Evolutionary conservation across 768 basidiomycete genomes (phyloP).

Genomic region (Stropharia rugosoannulata): DNA sequence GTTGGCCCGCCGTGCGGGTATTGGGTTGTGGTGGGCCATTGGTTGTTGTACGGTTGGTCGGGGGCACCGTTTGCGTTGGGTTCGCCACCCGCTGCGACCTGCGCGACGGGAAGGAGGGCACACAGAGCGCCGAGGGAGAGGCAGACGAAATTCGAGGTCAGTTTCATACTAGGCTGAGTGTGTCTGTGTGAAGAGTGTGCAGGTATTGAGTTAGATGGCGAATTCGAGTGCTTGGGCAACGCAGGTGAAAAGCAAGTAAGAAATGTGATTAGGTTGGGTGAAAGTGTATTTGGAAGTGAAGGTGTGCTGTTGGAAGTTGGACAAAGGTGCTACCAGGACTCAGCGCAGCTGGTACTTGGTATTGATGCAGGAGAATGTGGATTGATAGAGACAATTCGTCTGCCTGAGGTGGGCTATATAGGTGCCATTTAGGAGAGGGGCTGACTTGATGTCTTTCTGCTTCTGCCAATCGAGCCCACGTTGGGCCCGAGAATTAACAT

Average conservation of each 20-base stretch:
- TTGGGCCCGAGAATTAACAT: neutral
- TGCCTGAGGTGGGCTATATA: conserved; percentile 8
- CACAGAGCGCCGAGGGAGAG: conserved; percentile 16
- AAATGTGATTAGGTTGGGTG: neutral
- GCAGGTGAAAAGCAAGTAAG: neutral
- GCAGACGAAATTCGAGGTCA: conserved; percentile 12
- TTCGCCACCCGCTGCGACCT: conserved; percentile 9
- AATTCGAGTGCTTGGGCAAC: neutral
- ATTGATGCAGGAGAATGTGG: neutral
- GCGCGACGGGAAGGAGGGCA: conserved; percentile 8
- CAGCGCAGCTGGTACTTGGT: conserved; percentile 7
- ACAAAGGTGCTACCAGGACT: conserved; percentile 10
- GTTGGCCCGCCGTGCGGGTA: neutral
- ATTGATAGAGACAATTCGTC: conserved; percentile 8
- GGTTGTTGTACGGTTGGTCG: neutral
- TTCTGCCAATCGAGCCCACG: neutral
- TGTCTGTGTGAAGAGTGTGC: neutral
- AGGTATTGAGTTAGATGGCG: neutral
- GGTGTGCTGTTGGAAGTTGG: neutral
- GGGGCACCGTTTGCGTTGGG: neutral
- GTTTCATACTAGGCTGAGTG: conserved; percentile 10
- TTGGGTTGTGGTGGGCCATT: no score
- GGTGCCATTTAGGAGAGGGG: neutral
- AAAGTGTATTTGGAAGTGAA: neutral
- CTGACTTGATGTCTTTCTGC: neutral